Evolutionary conservation across 2,329 filamentous ascomycete species (phyloP).

Genomic region (Pezicula radicicola): DNA sequence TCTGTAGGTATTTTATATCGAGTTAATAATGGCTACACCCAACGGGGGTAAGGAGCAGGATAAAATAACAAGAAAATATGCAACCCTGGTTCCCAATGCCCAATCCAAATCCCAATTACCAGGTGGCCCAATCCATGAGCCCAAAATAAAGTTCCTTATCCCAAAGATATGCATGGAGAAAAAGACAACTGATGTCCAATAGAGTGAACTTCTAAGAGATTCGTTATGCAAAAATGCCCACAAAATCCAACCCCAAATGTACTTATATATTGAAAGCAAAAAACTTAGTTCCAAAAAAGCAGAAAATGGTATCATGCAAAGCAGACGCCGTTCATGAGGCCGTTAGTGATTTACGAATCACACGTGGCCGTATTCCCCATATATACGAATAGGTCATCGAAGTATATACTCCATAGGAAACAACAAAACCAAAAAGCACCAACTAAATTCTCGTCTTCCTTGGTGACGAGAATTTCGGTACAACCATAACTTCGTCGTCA

Average conservation of each 20-base stretch:
- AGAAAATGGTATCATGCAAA: neutral
- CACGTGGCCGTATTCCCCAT: slow-evolving; percentile 2
- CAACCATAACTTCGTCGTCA: slow-evolving; percentile 27
- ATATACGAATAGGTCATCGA: neutral
- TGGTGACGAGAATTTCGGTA: slow-evolving; percentile 21
- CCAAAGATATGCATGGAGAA: neutral
- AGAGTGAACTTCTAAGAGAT: neutral
- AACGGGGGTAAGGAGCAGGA: too few relatives aligned
- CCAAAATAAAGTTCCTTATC: neutral
- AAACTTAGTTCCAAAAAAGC: neutral
- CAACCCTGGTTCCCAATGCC: neutral
- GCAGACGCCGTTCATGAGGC: neutral
- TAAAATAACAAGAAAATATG: neutral
- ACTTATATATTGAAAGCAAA: neutral
- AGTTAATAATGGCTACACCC: too few relatives aligned
- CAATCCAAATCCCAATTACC: neutral
- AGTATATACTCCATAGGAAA: neutral
- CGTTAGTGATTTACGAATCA: neutral
- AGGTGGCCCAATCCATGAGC: neutral
- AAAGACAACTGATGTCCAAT: neutral
- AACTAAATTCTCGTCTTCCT: slow-evolving; percentile 9
- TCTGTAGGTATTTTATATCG: too few relatives aligned
- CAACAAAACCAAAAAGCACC: slow-evolving; percentile 13
- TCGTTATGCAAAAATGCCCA: neutral
- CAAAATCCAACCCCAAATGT: neutral